Conservation (phyloP, 345 rosid species). For the Camelina laxa region DNA sequence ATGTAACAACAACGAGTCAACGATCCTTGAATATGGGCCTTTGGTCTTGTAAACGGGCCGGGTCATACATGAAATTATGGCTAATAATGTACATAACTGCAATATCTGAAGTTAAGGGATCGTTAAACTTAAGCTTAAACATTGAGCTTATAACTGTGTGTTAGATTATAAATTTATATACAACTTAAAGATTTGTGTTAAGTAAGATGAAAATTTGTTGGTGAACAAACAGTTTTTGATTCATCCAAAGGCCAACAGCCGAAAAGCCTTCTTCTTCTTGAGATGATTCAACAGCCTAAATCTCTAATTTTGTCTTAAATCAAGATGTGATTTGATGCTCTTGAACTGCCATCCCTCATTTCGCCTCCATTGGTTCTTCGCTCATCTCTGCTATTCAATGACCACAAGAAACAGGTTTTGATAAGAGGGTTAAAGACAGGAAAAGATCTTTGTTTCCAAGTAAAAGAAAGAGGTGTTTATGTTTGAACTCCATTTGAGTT, state of each 20-base stretch:
- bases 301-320: neutral
- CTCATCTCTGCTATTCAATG: slow-evolving; percentile 29
- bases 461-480: neutral
- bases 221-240: neutral
- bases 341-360: slow-evolving; percentile 33
- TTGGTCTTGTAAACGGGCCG: slow-evolving; percentile 5
- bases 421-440: neutral
- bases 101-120: neutral
- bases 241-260: neutral
- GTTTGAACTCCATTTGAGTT: neutral
- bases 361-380: neutral
- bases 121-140: neutral
- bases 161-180: neutral
- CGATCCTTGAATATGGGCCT: neutral
- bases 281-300: neutral
- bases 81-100: neutral
- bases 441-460: neutral
- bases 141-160: neutral
- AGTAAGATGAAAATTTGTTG: neutral
- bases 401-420: slow-evolving; percentile 1
- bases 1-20: too few relatives aligned
- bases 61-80: neutral
- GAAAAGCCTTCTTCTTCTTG: slow-evolving; percentile 2
- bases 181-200: neutral
- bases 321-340: neutral